Percentiles rank a stretch among this genome's conserved stretches.
Evolutionary conservation across 108 stramenopile species (phyloP).

Genomic region (Thalassiosira profunda): DNA sequence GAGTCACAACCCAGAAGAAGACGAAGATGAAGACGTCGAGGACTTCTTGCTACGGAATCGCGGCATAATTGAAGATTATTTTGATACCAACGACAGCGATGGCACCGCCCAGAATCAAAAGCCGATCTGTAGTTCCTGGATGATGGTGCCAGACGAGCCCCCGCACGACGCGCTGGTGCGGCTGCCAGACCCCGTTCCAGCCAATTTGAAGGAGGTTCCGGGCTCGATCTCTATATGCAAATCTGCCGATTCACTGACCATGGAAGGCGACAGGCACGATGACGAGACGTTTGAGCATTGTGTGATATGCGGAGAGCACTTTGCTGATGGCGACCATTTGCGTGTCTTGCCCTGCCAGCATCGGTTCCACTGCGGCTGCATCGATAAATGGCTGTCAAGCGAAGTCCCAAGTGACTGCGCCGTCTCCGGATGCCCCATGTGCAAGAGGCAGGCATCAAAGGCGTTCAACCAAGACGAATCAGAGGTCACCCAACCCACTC

Average conservation of each 20-base stretch:
- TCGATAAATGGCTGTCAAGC: conserved; percentile 75
- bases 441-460: too few relatives aligned
- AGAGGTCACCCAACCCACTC: too few relatives aligned
- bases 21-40: conserved; percentile 1
- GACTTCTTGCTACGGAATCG: not conserved
- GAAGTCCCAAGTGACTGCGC: conserved; percentile 67
- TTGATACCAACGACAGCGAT: conserved; percentile 1
- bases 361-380: conserved; percentile 84
- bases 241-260: not conserved
- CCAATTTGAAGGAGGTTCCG: not conserved
- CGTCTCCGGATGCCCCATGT: conserved; percentile 76
- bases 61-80: conserved; percentile 2
- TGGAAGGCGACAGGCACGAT: not conserved
- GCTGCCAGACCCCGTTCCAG: not conserved
- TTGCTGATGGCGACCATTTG: conserved; percentile 76
- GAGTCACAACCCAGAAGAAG: conserved; percentile 5
- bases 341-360: conserved; percentile 89
- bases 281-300: conserved; percentile 47
- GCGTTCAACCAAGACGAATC: too few relatives aligned
- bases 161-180: conserved; percentile 27
- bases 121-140: conserved; percentile 43
- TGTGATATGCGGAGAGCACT: conserved; percentile 78
- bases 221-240: conserved; percentile 31
- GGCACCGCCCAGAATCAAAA: not conserved
- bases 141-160: conserved; percentile 46